A percentile compares a stretch with the other conserved stretches of the same genome.
These are phyloP conservation scores for Phellinidium pouzarii DNA, from an alignment of 1,284 basidiomycete species.

Conservation along the genomic window DNA sequence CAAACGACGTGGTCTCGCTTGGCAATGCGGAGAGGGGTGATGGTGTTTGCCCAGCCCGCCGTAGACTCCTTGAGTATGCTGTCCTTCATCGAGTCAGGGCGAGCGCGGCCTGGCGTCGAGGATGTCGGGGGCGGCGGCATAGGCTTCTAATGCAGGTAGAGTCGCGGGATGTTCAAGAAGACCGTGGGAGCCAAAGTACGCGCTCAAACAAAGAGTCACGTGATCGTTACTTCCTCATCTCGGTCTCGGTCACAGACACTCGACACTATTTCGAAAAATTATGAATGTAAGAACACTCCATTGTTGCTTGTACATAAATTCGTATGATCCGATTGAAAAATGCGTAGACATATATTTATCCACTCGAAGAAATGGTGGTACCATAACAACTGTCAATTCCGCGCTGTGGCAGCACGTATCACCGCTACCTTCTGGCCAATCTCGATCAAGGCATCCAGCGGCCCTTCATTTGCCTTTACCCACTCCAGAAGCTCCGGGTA, in stretches of 20 bases:
- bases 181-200: background rate
- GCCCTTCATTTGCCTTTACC: background rate
- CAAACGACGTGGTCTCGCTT: slow-evolving; percentile 51
- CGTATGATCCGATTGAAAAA: too few species aligned
- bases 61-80: slow-evolving; percentile 18
- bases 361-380: too few species aligned
- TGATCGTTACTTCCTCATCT: too few species aligned
- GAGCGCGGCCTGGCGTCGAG: slow-evolving; percentile 23
- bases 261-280: too few species aligned
- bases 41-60: slow-evolving; percentile 27
- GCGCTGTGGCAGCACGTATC: background rate
- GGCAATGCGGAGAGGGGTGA: slow-evolving; percentile 63
- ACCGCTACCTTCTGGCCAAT: background rate
- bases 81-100: slow-evolving; percentile 18
- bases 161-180: background rate
- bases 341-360: too few species aligned
- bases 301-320: too few species aligned
- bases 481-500: background rate
- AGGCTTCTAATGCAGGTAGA: background rate
- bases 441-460: background rate
- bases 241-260: too few species aligned
- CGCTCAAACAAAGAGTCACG: background rate
- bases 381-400: too few species aligned
- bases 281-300: too few species aligned
- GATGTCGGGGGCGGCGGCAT: slow-evolving; percentile 26